Conservation (phyloP, 768 basidiomycete species). For the Austroboletus eburneus region DNA sequence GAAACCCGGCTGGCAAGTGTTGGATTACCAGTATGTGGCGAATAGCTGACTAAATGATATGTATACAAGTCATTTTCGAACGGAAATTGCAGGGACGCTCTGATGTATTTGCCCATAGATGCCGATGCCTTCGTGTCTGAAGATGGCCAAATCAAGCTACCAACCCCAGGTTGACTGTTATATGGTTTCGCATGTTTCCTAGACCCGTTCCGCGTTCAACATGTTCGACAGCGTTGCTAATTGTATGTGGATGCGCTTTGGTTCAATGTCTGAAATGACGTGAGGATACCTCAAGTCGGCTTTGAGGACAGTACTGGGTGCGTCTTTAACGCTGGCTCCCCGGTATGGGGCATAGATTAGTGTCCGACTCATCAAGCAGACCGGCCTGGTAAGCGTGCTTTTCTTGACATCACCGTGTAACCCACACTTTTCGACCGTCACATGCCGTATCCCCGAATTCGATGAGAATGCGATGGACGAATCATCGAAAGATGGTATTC, state of each 20-base stretch:
- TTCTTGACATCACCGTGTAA: background rate
- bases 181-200: constrained; percentile 60
- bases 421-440: constrained; percentile 22
- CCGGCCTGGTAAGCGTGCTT: constrained; percentile 41
- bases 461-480: constrained; percentile 10
- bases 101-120: constrained; percentile 57
- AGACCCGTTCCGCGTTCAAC: constrained; percentile 44
- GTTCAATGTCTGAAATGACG: background rate
- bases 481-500: constrained; percentile 63
- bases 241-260: constrained; percentile 49
- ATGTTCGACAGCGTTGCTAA: constrained; percentile 57
- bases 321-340: constrained; percentile 83
- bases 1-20: constrained; percentile 41
- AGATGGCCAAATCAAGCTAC: constrained; percentile 46
- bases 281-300: constrained; percentile 42
- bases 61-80: constrained; percentile 5
- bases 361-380: constrained; percentile 72
- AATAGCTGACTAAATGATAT: constrained; percentile 4
- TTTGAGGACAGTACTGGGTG: constrained; percentile 56
- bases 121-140: constrained; percentile 44
- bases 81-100: constrained; percentile 44
- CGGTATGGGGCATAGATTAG: constrained; percentile 93
- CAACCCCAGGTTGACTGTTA: constrained; percentile 56
- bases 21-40: constrained; percentile 46
- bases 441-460: too few relatives aligned